Base-by-base conservation (phyloP, 768 basidiomycete genomes). In the Gloeostereum incarnatum region DNA sequence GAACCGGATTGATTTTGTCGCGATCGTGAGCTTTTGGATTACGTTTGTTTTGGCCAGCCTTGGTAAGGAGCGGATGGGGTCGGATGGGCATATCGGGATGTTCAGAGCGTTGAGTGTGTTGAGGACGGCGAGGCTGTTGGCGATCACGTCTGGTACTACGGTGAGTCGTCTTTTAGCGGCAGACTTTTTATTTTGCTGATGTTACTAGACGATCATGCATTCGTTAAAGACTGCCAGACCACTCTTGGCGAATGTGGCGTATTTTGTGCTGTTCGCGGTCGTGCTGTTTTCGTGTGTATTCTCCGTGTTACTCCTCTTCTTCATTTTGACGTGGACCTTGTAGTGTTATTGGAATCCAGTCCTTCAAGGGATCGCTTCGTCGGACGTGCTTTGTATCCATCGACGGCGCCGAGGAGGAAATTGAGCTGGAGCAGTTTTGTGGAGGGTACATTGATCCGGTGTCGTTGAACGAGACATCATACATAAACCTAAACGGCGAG, bases 271-370 rank as follows among this genome's bases (percentile, higher is more conserved):
- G 16, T 97, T 97, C 49, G 91, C 91, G 0, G 81, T 91, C 63
- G 61, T 78, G 8, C 52, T 98, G 5, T 96, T 97, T 58, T 89
- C 87, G 85, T 88, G 42, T 49, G 81, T 64, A 17, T 40, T 26
- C 3, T 25, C 34, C 43, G 39, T 16, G n/a, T n/a, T n/a, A n/a
- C n/a, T n/a, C n/a, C n/a, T n/a, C 29, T 37, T 18, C 7, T 21
- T 19, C 18, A n/a, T 27, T 25, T 23, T 34, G 25, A 16, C 38
- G 34, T n/a, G 38, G 17, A 26, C 14, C 35, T 22, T 19, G 2
- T 45, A 86, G 88, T 3, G 85, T 97, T 51, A 85, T 96, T 41
- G 93, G 94, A n/a, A 75, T 96, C 1, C 90, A 97, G 49, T 76
- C 87, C 0, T 99, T 99, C 66, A 78, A 81, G 41, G 91, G 90